phyloP scores from a whole-genome alignment of 2,329 filamentous ascomycete genomes.

The Microdochium trichocladiopsis region DNA sequence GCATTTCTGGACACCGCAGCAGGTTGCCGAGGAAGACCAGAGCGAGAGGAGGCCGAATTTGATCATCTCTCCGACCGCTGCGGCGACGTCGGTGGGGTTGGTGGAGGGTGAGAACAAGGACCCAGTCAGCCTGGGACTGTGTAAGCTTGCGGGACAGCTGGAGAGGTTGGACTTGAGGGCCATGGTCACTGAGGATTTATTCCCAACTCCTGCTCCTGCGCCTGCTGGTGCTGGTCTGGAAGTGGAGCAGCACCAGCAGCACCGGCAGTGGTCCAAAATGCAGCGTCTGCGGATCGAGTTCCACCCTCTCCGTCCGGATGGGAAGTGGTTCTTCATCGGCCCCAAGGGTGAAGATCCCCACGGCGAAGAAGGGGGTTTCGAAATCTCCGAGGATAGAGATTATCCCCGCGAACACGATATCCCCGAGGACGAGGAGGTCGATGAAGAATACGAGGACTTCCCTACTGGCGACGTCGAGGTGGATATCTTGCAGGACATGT shows the following conservation, averaged over 20 bases:
- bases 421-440: slow-evolving; percentile 5
- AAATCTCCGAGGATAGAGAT: slow-evolving; percentile 9
- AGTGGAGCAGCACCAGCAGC: no score
- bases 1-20: neutral
- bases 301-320: neutral
- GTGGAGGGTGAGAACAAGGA: no score
- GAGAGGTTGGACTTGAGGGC: neutral
- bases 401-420: slow-evolving; percentile 8
- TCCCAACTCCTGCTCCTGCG: neutral
- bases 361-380: slow-evolving; percentile 6
- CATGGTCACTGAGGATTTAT: neutral
- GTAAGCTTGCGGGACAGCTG: neutral
- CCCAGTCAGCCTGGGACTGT: neutral
- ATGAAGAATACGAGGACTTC: slow-evolving; percentile 4
- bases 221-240: neutral
- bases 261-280: neutral
- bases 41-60: neutral
- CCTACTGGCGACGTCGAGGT: slow-evolving; percentile 4
- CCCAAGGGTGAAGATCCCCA: neutral
- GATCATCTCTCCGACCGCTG: neutral
- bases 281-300: neutral
- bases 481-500: slow-evolving; percentile 8
- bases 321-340: neutral
- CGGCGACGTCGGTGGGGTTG: no score
- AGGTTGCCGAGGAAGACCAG: neutral